Percentiles rank a stretch among this genome's conserved stretches.
These are phyloP conservation scores for Aspergillus heteromorphus DNA, from an alignment of 495 filamentous ascomycete genomes.

Conservation along the genomic window DNA sequence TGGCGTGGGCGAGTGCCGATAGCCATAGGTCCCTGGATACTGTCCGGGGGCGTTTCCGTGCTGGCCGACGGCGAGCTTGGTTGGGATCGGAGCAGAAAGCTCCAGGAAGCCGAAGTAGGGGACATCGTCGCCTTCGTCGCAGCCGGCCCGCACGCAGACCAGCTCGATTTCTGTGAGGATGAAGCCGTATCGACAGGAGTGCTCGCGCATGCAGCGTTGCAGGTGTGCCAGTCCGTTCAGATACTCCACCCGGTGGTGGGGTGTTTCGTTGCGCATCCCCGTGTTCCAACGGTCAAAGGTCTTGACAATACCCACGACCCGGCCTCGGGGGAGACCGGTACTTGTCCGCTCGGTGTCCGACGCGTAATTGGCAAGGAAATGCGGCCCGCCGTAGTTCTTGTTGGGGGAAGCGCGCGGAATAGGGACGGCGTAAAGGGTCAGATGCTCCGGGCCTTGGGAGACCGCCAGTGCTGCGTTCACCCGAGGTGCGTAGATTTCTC, in stretches of 20 bases:
- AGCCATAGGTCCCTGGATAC: conserved; percentile 1
- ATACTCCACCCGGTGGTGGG: conserved; percentile 77
- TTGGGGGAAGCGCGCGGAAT: conserved; percentile 47
- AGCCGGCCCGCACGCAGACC: conserved; percentile 76
- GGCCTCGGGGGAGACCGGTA: conserved; percentile 65
- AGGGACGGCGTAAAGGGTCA: conserved; percentile 53
- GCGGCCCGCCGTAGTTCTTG: conserved; percentile 48
- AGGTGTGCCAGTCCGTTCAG: conserved; percentile 76
- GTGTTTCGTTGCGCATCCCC: conserved; percentile 78
- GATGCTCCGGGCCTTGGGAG: conserved; percentile 55
- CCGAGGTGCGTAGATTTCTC: conserved; percentile 66
- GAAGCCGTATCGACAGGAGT: conserved; percentile 88
- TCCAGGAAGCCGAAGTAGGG: conserved; percentile 86
- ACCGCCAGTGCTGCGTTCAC: conserved; percentile 72
- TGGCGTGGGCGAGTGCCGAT: conserved; percentile 17
- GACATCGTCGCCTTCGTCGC: conserved; percentile 55
- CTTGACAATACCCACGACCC: conserved; percentile 83
- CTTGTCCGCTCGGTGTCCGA: conserved; percentile 68
- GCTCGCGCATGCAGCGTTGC: conserved; percentile 85
- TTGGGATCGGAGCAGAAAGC: conserved; percentile 56
- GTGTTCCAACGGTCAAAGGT: conserved; percentile 91
- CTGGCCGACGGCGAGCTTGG: conserved; percentile 33
- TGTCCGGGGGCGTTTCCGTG: not conserved
- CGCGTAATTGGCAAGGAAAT: conserved; percentile 65
- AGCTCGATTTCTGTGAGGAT: conserved; percentile 94